Base-by-base conservation (phyloP, 2,329 filamentous ascomycete species). In the Arthrobotrys iridis region DNA sequence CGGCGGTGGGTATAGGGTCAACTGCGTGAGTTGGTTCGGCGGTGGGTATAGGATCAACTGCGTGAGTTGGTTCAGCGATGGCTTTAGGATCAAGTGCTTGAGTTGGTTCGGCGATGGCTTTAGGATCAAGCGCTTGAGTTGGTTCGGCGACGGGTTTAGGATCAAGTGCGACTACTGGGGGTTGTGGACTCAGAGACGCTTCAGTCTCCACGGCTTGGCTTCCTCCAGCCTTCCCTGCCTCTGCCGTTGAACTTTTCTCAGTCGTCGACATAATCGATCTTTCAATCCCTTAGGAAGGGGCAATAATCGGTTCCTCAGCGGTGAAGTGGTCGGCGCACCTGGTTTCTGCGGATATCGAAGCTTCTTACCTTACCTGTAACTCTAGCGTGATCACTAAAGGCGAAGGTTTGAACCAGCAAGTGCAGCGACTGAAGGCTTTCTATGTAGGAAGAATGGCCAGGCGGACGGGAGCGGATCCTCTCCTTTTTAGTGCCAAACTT, bases 391-490 rank as follows among this genome's bases (percentile, higher is more conserved):
- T 62, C 55, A 67, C 46, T 45, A 48, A 26, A 48, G 24, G 26
- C 26, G 41, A 58, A 64, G 48, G 41, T 55, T 28, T 15, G 40
- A 48, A 59, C 41, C 7, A 64, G 22, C 37, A 40, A 45, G 35
- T 46, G 52, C 41, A 18, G 58, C n/a, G 41, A 57, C 57, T 48
- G 66, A 43, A 41, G 37, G 71, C 45, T 75, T 68, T 50, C 46
- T 24, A 41, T 30, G 22, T 33, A 46, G 22, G 45, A 52, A 68
- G 57, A 68, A 50, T 46, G 41, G 63, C 40, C 70, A 57, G 70
- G 26, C 70, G 55, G 71, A 68, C 63, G 63, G 71, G 63, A 75
- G 71, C 71, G 71, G 71, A 75, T 75, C 71, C 71, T 68, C 71
- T 75, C 71, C 71, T 64, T 75, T 75, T 75, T 64, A 75, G 63